Evolutionary conservation across 768 basidiomycete species (phyloP), one percentile per base, ranked within the genome.

Genomic region (Panellus pusillus): DNA sequence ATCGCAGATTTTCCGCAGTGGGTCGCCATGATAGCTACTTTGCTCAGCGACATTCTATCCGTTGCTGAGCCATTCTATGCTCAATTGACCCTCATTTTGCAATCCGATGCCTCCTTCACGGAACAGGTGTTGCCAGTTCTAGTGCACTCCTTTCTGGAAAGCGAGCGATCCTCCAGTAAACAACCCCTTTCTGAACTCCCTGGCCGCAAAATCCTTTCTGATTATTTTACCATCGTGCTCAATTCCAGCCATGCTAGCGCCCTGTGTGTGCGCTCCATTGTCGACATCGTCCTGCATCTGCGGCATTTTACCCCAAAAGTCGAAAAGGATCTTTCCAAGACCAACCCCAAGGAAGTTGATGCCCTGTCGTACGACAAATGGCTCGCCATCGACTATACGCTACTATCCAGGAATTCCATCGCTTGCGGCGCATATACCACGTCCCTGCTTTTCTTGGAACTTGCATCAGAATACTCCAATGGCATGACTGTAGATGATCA

Each of bases 371-470:
- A 87, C 61, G 83, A 92, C 66, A 79, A 78, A 55, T 98, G 97
- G 97, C 77, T 99, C 11, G 73, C 80, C 32, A 62, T 98, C 39
- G 85, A 96, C 58, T 91, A 79, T 63, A 65, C 79, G 1, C 71
- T 92, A 6, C 77, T 98, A 19, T 85, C 87, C 9, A 74, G 74
- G 56, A 87, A 82, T 32, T 90, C 95, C 3, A 82, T 91, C 50
- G 66, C 72, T 32, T 93, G 87, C 53, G 90, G 89, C 0, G 84
- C 91, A 8, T 97, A 91, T 66, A 93, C 93, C 4, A 95, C 95
- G 0, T 89, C 92, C 0, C 75, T 98, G 19, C 76, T 98, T 24
- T 96, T 95, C 66, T 74, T 97, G 31, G 96, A 98, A 63, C 76
- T 96, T 12, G 86, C 84, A 0, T 72, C 73, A 19, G 86, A 92